phyloP scores from a whole-genome alignment of 1,139 yeast species.

The Nakaseomyces sp. region DNA sequence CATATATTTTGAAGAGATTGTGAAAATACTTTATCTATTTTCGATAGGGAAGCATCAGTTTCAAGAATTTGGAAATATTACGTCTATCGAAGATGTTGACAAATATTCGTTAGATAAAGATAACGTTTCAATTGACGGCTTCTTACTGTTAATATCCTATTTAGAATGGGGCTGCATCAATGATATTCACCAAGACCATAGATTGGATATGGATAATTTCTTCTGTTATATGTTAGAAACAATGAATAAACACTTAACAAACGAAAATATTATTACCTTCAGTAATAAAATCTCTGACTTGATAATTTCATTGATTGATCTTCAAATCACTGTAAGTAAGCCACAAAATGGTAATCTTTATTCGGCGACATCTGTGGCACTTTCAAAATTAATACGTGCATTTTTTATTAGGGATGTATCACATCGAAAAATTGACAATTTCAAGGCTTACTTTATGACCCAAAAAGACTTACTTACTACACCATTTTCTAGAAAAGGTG shows the following conservation, averaged over 20 bases:
- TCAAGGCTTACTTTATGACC: conserved; percentile 1
- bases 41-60: conserved; percentile 4
- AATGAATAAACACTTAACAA: neutral
- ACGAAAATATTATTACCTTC: neutral
- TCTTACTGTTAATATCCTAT: neutral
- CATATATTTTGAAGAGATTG: conserved; percentile 22
- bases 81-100: neutral
- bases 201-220: neutral
- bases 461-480: neutral
- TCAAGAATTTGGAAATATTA: neutral
- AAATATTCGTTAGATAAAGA: neutral
- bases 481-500: neutral
- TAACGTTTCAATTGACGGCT: neutral
- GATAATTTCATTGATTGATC: neutral
- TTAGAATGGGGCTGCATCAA: conserved; percentile 2
- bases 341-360: neutral
- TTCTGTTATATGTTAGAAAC: conserved; percentile 1
- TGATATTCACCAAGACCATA: conserved; percentile 4
- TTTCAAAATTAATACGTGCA: neutral
- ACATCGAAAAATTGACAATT: neutral
- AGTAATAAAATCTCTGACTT: neutral
- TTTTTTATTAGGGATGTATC: neutral
- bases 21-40: conserved; percentile 16
- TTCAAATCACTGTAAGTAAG: neutral
- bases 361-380: neutral